These are phyloP conservation scores for Intubia oerlemansii DNA, from an alignment of 2,329 filamentous ascomycete genomes.

Conservation along the genomic window DNA sequence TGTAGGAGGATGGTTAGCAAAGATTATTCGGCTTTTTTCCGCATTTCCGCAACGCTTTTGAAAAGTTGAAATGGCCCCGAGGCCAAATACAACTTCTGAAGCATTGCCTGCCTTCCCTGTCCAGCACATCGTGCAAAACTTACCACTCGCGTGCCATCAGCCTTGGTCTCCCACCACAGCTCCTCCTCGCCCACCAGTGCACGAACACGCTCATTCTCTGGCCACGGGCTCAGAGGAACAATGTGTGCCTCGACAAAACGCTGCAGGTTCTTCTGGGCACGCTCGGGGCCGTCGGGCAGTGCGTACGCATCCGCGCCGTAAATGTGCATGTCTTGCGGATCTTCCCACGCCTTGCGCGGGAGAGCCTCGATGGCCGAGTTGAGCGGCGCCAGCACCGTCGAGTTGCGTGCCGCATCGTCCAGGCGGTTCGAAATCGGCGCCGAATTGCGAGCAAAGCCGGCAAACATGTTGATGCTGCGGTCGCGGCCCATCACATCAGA, in stretches of 20 bases:
- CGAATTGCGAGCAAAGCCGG: slow-evolving; percentile 58
- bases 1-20: slow-evolving; percentile 12
- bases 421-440: slow-evolving; percentile 47
- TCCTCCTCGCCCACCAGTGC: slow-evolving; percentile 42
- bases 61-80: too few species aligned
- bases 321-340: slow-evolving; percentile 47
- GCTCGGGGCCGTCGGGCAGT: slow-evolving; percentile 50
- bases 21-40: too few species aligned
- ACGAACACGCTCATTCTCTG: slow-evolving; percentile 39
- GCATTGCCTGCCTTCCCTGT: too few species aligned
- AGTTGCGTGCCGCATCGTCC: slow-evolving; percentile 42
- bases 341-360: slow-evolving; percentile 72
- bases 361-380: slow-evolving; percentile 63
- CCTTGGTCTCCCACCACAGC: slow-evolving; percentile 59
- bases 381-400: slow-evolving; percentile 69
- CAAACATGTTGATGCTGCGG: slow-evolving; percentile 65
- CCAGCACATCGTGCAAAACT: slow-evolving; percentile 13
- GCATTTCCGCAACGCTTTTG: too few species aligned
- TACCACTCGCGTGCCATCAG: slow-evolving; percentile 44
- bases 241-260: slow-evolving; percentile 77
- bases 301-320: slow-evolving; percentile 55
- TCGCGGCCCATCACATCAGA: slow-evolving; percentile 69
- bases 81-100: too few species aligned
- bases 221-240: slow-evolving; percentile 56
- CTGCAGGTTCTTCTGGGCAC: slow-evolving; percentile 55